A percentile compares a stretch with the other conserved stretches of the same genome.
Conservation (phyloP, 169 alveolate species). For the Plasmodium adleri region DNA sequence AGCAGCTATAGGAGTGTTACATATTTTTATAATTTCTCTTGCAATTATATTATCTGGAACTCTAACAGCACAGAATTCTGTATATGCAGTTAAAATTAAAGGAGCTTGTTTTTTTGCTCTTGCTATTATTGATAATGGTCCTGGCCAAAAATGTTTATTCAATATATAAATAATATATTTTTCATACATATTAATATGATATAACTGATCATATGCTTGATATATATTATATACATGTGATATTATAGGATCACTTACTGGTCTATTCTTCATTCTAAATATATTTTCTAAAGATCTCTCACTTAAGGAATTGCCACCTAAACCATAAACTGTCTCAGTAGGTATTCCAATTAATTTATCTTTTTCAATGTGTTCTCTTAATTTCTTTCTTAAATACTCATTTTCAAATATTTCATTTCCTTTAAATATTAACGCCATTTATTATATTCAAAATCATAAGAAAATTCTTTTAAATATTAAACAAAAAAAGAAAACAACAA, state of each 20-base stretch:
- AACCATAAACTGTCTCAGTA: constrained; percentile 98
- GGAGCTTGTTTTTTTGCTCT: constrained; percentile 88
- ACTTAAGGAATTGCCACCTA: constrained; percentile 96
- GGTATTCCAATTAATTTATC: constrained; percentile 96
- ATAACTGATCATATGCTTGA: constrained; percentile 87
- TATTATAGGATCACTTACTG: constrained; percentile 95
- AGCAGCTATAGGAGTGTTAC: constrained; percentile 95
- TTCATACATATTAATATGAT: constrained; percentile 83
- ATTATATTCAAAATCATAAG: neutral
- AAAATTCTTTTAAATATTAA: neutral
- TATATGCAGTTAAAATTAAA: constrained; percentile 89
- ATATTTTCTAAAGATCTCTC: constrained; percentile 90
- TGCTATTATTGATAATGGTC: constrained; percentile 94
- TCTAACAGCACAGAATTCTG: constrained; percentile 92
- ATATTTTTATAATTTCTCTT: constrained; percentile 83
- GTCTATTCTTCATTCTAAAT: constrained; percentile 93
- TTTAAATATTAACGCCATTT: constrained; percentile 53
- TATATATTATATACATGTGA: constrained; percentile 91
- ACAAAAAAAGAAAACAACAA: neutral
- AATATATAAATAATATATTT: constrained; percentile 81
- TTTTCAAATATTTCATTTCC: constrained; percentile 45
- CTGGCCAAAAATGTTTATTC: constrained; percentile 94
- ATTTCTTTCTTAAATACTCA: constrained; percentile 20
- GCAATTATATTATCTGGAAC: constrained; percentile 93
- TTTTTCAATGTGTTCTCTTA: constrained; percentile 63